phyloP scores from a whole-genome alignment of 148 eudicot genomes.

The Rhododendron simsii region DNA sequence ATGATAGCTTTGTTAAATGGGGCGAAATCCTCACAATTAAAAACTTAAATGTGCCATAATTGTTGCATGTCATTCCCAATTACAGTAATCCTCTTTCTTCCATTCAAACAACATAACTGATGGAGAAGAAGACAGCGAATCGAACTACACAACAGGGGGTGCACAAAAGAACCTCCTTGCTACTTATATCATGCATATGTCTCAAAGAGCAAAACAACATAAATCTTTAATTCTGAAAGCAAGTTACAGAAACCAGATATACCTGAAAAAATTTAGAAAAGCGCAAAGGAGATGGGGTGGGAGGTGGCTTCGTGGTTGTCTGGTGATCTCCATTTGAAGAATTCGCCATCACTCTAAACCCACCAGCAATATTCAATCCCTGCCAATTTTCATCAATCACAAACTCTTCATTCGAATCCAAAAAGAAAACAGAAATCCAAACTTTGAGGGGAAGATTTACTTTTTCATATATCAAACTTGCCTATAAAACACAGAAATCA shows the following conservation, averaged over 20 bases:
- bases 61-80: not conserved
- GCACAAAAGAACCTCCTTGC: not conserved
- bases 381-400: not conserved
- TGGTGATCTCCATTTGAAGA: constrained; percentile 43
- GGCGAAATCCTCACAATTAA: not conserved
- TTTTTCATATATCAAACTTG: not conserved
- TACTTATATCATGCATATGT: not conserved
- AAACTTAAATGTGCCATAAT: not conserved
- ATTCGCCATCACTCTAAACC: constrained; percentile 44
- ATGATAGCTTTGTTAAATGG: not conserved
- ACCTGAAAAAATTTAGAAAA: constrained; percentile 76
- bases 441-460: no score
- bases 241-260: not conserved
- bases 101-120: not conserved
- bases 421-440: not conserved
- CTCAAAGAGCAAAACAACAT: not conserved
- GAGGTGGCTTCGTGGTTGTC: constrained; percentile 58
- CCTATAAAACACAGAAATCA: not conserved
- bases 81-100: not conserved
- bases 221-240: not conserved
- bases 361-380: constrained; percentile 23
- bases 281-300: constrained; percentile 78
- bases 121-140: not conserved
- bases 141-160: not conserved
- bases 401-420: not conserved